Conservation (phyloP, 352 stramenopile species). For the Pythium diclinum region DNA sequence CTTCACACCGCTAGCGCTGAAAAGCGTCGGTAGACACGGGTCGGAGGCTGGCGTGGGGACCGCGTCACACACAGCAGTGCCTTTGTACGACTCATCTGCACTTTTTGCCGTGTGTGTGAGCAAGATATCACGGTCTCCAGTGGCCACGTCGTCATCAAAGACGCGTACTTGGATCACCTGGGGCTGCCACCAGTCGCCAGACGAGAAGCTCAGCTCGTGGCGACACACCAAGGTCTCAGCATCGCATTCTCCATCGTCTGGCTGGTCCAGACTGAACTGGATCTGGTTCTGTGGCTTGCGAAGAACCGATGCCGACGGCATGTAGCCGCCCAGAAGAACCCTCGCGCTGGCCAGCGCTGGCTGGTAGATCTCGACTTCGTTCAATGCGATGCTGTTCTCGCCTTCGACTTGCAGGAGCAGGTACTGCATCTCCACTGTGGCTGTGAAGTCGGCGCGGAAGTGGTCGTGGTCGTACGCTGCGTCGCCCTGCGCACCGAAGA, state of each 20-base stretch:
- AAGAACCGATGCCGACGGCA: conserved; percentile 41
- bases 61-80: conserved; percentile 30
- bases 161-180: conserved; percentile 40
- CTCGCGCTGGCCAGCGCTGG: conserved; percentile 47
- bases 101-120: conserved; percentile 47
- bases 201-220: conserved; percentile 56
- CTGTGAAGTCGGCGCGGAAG: conserved; percentile 36
- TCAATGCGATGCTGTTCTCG: conserved; percentile 54
- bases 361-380: conserved; percentile 68
- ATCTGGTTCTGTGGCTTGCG: conserved; percentile 47
- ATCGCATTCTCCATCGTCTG: conserved; percentile 37
- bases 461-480: conserved; percentile 36
- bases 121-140: conserved; percentile 45
- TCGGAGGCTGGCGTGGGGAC: not conserved
- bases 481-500: conserved; percentile 39
- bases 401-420: conserved; percentile 53
- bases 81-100: conserved; percentile 42
- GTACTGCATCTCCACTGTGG: conserved; percentile 39
- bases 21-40: conserved; percentile 34
- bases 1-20: conserved; percentile 54
- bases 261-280: conserved; percentile 26
- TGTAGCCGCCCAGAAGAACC: conserved; percentile 49
- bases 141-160: conserved; percentile 52
- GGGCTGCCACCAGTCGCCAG: conserved; percentile 40
- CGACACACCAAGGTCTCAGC: conserved; percentile 42